A percentile compares a stretch with the other conserved stretches of the same genome.
Conservation (phyloP, 257 asterid genomes). For the Osmanthus fragrans region DNA sequence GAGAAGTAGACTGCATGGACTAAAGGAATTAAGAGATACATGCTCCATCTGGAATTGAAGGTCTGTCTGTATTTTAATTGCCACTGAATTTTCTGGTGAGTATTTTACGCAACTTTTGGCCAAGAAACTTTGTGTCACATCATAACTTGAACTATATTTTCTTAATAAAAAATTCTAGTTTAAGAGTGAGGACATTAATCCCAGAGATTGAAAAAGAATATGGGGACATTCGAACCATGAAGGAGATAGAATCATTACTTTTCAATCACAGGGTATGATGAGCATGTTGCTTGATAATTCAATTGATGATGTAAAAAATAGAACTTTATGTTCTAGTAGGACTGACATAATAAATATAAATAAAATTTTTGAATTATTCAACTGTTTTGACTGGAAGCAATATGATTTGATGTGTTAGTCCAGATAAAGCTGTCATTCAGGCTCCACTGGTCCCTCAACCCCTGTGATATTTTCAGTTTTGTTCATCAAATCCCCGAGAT, state of each 20-base stretch:
- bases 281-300: neutral
- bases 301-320: constrained; percentile 13
- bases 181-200: neutral
- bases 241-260: constrained; percentile 20
- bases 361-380: neutral
- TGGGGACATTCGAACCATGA: neutral
- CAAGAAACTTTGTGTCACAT: neutral
- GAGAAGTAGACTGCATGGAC: neutral
- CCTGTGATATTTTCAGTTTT: neutral
- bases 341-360: constrained; percentile 12
- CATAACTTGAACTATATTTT: neutral
- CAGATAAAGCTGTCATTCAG: constrained; percentile 2
- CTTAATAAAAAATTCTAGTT: neutral
- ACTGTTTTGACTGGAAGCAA: constrained; percentile 7
- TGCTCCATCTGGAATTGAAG: neutral
- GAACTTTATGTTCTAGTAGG: constrained; percentile 7
- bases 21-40: neutral
- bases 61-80: neutral
- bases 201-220: neutral
- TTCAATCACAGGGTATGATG: constrained; percentile 4
- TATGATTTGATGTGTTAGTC: neutral
- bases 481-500: neutral
- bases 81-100: neutral
- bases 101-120: neutral
- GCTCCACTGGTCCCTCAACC: constrained; percentile 2